Evolutionary conservation across 768 basidiomycete genomes (phyloP), one percentile per base, ranked within the genome.

Genomic region (Boletales sp.): DNA sequence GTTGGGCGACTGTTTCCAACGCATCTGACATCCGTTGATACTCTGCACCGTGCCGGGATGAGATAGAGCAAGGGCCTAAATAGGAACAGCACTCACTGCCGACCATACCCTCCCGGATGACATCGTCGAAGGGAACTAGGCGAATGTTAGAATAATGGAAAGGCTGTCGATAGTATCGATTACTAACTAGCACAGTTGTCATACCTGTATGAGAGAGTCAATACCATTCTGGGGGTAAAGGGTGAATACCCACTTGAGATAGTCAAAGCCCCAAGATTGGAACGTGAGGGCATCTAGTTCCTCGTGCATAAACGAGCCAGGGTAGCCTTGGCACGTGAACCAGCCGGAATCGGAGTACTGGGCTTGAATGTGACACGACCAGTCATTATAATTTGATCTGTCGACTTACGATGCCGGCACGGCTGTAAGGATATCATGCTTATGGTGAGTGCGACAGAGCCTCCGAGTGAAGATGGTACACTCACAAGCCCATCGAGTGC

Each of bases 321-420:
- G 82, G 57, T 79, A 84, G 13, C 74, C 57, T 24, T 72, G 70
- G 54, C 83, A 85, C 6, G 83, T 85, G 56, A 76, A 81, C 83
- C 82, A 84, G 14, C 83, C 83, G 0, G 83, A 80, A 62, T 84
- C 82, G 51, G 81, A 79, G 51, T 85, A 85, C 83, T 83, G 27
- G 10, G 37, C 8, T 13, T 27, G 43, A 31, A 44, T 31, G 7
- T 13, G 34, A 34, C 13, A 37, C 15, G 36, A 34, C 34, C 30
- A 24, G 10, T 18, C 13, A 31, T 40, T 24, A 0, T 37, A 13
- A 35, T 14, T 43, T 17, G 30, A 30, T 31, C 18, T 2, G 14
- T 35, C 14, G 24, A 63, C 77, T 56, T 56, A 84, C 82, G 38
- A 84, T 83, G 8, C 83, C 82, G n/a, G 80, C 76, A 68, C 76